Evolutionary conservation across 1,139 yeast species (phyloP), one percentile per base, ranked within the genome.

Genomic region (Candida neerlandica): DNA sequence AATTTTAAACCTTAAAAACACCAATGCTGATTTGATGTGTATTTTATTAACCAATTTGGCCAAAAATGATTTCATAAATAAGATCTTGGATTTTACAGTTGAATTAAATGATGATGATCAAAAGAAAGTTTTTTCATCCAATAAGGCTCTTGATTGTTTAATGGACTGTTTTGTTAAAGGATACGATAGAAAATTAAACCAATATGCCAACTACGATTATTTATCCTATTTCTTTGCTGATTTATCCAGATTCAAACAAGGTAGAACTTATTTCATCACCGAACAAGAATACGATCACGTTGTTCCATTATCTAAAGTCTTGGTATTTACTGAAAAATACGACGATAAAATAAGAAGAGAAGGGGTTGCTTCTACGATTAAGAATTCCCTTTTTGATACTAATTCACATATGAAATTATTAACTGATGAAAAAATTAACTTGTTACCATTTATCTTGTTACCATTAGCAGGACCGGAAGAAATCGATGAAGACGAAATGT

Each of bases 111-210:
- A 59, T 29, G 70, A 66, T 16, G 68, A 62, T 5, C 66, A 66
- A 41, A 56, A 58, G 44, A 61, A 70, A 44, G 62, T 78, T 3
- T 86, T 85, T 70, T 77, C 77, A 57, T 84, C 92, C 50, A 62
- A 62, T 10, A 75, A 73, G 38, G 84, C 84, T n/a, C 77, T 90
- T 69, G 96, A 89, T 63, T 87, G 95, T 66, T 74, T 92, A 42
- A 81, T 91, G 85, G 96, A 90, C 69, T 85, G 95, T 63, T 92
- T 91, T 66, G 97, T 91, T 43, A 88, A 88, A 63, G 97, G 97
- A 5, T 75, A 80, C 45, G 92, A 87, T 57, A 77, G 91, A 63
- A 69, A 82, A 14, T 73, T 89, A 51, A 91, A 89, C 69, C 78
- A 78, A 59, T 78, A 74, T 59, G 96, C 96, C 4, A 80, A 82